Evolutionary conservation across 2,329 filamentous ascomycete species (phyloP), one percentile per base, ranked within the genome.

Genomic region (Fusarium pseudoanthophilum): DNA sequence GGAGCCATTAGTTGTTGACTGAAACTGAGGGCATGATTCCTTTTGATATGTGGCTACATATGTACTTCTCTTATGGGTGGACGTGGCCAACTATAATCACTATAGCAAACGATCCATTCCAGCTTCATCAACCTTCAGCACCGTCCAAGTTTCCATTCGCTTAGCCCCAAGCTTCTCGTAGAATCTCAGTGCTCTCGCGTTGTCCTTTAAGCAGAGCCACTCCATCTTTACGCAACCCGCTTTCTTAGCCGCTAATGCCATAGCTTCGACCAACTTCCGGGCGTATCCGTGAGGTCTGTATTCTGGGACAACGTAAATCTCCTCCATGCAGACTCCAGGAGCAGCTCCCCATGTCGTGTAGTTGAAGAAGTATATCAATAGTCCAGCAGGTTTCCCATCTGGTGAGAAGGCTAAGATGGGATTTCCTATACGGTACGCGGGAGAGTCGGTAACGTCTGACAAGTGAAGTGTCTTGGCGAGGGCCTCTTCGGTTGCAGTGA

Each of bases 201-300:
- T 67, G 11, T 60, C 52, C 16, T 36, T n/a, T 2, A 67, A 34
- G 13, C 64, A 67, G 14, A 67, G 43, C 64, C 62, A 67, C 3
- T 67, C 61, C 64, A 67, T 67, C 43, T 67, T 66, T 3, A 60
- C 37, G 4, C 64, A 67, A 0, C 61, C 51, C 8, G 43, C 51
- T 20, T 21, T 34, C 14, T 43, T 60, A 5, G 64, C 64, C 4
- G 5, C 20, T 5, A 15, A n/a, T 16, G 64, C 28, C 40, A 67
- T 32, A 20, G 62, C 51, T 6, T 67, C 20, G 2, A 67, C 39
- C 18, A 67, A 36, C 5, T 46, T 30, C 11, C 39, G 51, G 2
- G 64, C 62, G 5, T 67, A 67, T 18, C 64, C 62, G 24, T 66
- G 43, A n/a, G 61, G 43, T 11, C 64, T 51, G 16, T 67, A 52